Evolutionary conservation across 2,329 filamentous ascomycete genomes (phyloP).

Genomic region (Byssothecium circinans): DNA sequence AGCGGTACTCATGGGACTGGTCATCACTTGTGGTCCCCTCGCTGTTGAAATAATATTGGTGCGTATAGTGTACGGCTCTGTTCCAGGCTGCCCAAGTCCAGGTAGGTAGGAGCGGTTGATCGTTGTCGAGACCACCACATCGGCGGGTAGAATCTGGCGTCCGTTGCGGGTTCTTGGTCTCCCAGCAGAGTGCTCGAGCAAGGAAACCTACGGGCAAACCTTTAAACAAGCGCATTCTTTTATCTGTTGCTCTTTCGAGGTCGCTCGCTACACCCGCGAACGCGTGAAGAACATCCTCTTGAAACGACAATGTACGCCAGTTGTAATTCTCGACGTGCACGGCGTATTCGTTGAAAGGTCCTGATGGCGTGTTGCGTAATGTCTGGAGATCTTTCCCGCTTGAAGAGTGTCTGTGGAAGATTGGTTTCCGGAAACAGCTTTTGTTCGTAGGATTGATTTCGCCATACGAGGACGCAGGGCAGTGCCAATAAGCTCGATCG

Average conservation of each 20-base stretch:
- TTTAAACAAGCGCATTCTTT: neutral
- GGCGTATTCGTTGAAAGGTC: neutral
- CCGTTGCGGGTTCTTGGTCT: neutral
- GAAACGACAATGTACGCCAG: neutral
- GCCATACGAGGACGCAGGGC: slow-evolving; percentile 1
- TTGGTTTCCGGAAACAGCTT: neutral
- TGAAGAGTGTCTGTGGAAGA: slow-evolving; percentile 1
- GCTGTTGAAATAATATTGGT: neutral
- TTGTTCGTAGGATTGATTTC: neutral
- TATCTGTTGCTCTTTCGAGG: neutral
- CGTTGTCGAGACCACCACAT: neutral
- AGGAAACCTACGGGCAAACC: neutral
- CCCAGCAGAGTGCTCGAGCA: slow-evolving; percentile 1
- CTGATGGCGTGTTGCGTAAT: neutral
- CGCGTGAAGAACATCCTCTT: neutral
- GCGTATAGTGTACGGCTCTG: slow-evolving; percentile 1
- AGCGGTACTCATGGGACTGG: too few relatives aligned
- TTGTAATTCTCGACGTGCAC: neutral
- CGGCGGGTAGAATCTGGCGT: neutral
- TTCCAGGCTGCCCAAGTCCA: slow-evolving; percentile 1
- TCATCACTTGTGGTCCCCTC: neutral
- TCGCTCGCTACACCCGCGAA: slow-evolving; percentile 1
- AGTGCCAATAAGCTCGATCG: neutral
- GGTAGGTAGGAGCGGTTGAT: neutral
- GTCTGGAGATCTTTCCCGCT: neutral